A percentile compares a stretch with the other conserved stretches of the same genome.
These are phyloP conservation scores for Ostreobium quekettii DNA, from an alignment of 139 green algal species.

Conservation along the genomic window DNA sequence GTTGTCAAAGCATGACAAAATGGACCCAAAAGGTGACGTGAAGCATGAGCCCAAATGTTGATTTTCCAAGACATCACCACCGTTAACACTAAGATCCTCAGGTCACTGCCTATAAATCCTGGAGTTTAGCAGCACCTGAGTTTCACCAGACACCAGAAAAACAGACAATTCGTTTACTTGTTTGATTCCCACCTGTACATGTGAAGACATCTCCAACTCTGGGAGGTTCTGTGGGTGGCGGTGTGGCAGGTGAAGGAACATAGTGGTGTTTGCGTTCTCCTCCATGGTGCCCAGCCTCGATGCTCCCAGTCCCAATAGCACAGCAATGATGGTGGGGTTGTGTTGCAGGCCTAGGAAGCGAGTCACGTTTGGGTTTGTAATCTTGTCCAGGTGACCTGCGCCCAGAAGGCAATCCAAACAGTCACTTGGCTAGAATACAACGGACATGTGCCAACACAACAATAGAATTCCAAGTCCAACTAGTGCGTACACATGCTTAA, in stretches of 20 bases:
- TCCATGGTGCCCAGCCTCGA: slow-evolving; percentile 55
- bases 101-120: too few relatives aligned
- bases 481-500: too few relatives aligned
- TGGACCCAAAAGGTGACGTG: too few relatives aligned
- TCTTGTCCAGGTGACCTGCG: slow-evolving; percentile 41
- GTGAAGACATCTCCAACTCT: slow-evolving; percentile 83
- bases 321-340: slow-evolving; percentile 68
- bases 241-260: slow-evolving; percentile 92
- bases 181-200: slow-evolving; percentile 52
- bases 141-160: too few relatives aligned
- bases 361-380: slow-evolving; percentile 45
- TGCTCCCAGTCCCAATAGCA: slow-evolving; percentile 77
- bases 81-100: too few relatives aligned
- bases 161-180: too few relatives aligned
- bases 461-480: too few relatives aligned
- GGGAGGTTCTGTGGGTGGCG: slow-evolving; percentile 72
- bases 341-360: slow-evolving; percentile 73
- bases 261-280: slow-evolving; percentile 60
- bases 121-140: too few relatives aligned
- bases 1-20: too few relatives aligned
- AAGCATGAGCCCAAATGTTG: too few relatives aligned
- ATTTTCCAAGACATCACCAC: too few relatives aligned
- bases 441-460: too few relatives aligned
- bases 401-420: slow-evolving; percentile 48
- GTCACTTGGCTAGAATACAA: not conserved